Conservation (phyloP, 2,329 filamentous ascomycete genomes). For the Sarocladium strictum region DNA sequence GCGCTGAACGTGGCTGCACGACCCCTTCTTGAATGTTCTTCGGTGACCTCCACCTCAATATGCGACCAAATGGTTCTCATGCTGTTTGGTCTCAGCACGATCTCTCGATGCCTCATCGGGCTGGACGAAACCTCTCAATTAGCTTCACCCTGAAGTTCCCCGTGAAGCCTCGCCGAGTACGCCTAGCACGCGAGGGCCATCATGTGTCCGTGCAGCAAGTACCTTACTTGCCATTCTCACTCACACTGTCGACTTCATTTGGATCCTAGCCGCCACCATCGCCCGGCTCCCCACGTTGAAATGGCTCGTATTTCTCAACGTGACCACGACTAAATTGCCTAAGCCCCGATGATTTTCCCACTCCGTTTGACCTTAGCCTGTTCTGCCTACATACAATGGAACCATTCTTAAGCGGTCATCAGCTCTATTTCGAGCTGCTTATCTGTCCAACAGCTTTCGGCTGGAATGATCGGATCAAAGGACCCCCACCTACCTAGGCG, state of each 20-base stretch:
- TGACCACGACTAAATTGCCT: not conserved
- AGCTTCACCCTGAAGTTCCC: not conserved
- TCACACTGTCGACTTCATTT: too few relatives aligned
- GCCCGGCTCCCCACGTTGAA: not conserved
- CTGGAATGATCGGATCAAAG: not conserved
- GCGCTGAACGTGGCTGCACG: not conserved
- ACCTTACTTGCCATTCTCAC: too few relatives aligned
- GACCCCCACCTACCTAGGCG: conserved; percentile 1
- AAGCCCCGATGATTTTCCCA: not conserved
- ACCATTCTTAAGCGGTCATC: not conserved
- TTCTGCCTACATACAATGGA: not conserved
- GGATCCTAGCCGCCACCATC: not conserved
- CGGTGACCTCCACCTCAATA: not conserved
- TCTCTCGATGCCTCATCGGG: not conserved
- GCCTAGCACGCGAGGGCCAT: too few relatives aligned
- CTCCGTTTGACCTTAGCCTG: not conserved
- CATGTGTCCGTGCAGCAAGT: too few relatives aligned
- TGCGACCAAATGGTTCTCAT: not conserved
- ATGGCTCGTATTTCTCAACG: not conserved
- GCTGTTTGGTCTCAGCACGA: not conserved
- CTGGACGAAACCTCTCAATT: not conserved
- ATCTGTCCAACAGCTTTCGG: not conserved
- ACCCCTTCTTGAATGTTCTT: not conserved
- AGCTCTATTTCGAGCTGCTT: not conserved
- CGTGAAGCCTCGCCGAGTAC: too few relatives aligned